phyloP scores from a whole-genome alignment of 306 rosid species.

The Lotus japonicus region DNA sequence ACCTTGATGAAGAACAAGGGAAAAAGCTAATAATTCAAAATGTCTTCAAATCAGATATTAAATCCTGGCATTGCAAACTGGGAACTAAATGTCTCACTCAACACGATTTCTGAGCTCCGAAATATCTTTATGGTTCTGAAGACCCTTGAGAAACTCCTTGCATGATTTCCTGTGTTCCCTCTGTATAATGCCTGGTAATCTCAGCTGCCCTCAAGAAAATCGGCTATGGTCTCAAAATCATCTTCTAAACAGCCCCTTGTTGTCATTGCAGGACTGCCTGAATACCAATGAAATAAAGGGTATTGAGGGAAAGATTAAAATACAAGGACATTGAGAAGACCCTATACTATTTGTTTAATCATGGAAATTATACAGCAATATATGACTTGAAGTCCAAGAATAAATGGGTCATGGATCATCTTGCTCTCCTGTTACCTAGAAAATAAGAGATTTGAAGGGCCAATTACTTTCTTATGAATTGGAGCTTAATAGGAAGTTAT shows the following conservation, averaged over 20 bases:
- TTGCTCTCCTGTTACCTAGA: background rate
- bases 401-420: background rate
- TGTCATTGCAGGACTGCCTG: conserved; percentile 95
- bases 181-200: conserved; percentile 48
- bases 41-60: conserved; percentile 44
- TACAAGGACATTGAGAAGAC: background rate
- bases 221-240: conserved; percentile 72
- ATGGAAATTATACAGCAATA: background rate
- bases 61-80: conserved; percentile 84
- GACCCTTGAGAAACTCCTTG: conserved; percentile 55
- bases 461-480: background rate
- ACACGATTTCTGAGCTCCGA: conserved; percentile 55
- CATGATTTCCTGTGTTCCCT: conserved; percentile 56
- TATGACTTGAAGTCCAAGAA: background rate
- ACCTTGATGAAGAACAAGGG: background rate
- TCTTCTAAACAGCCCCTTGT: conserved; percentile 78
- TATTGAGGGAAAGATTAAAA: background rate
- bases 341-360: background rate
- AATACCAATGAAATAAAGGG: background rate
- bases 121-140: conserved; percentile 54
- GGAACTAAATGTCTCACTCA: conserved; percentile 63
- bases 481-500: conserved; percentile 1
- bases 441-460: background rate
- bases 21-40: background rate
- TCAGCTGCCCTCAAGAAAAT: conserved; percentile 71